Evolutionary conservation across 345 rosid genomes (phyloP).

Genomic region (Euphorbia peplus): DNA sequence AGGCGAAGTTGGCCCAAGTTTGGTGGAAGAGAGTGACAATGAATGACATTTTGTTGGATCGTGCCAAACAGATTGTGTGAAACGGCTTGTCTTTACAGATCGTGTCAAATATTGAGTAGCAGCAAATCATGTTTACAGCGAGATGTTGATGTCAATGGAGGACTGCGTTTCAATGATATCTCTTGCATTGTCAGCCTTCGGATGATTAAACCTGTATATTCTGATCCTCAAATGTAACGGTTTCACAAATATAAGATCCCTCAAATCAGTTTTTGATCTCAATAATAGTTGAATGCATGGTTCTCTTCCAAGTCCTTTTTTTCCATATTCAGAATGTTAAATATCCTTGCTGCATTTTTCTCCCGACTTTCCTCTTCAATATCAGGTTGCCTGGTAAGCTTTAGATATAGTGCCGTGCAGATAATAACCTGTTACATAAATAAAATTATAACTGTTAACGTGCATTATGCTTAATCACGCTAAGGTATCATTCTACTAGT

Average conservation of each 20-base stretch:
- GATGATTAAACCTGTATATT: constrained; percentile 52
- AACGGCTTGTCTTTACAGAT: too few relatives aligned
- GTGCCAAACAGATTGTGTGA: too few relatives aligned
- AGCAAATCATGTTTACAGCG: constrained; percentile 15
- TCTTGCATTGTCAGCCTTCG: constrained; percentile 62
- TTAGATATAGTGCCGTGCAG: constrained; percentile 58
- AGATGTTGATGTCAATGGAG: constrained; percentile 21
- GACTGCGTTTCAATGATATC: constrained; percentile 45
- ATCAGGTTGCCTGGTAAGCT: constrained; percentile 42
- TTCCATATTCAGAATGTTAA: constrained; percentile 43
- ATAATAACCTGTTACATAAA: constrained; percentile 54
- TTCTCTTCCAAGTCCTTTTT: constrained; percentile 36
- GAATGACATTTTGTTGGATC: too few relatives aligned
- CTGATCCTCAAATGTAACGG: constrained; percentile 67
- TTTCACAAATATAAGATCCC: constrained; percentile 59
- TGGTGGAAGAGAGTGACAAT: too few relatives aligned
- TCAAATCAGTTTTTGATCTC: constrained; percentile 50
- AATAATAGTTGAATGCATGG: constrained; percentile 51
- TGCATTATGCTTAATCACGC: not conserved
- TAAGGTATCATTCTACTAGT: not conserved
- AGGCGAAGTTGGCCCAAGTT: too few relatives aligned
- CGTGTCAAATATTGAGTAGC: too few relatives aligned
- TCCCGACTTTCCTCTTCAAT: constrained; percentile 36
- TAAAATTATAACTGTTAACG: not conserved
- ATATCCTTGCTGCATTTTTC: constrained; percentile 51